Conservation (phyloP, 192 early-diverging fungal species). For the Geosiphon pyriformis region DNA sequence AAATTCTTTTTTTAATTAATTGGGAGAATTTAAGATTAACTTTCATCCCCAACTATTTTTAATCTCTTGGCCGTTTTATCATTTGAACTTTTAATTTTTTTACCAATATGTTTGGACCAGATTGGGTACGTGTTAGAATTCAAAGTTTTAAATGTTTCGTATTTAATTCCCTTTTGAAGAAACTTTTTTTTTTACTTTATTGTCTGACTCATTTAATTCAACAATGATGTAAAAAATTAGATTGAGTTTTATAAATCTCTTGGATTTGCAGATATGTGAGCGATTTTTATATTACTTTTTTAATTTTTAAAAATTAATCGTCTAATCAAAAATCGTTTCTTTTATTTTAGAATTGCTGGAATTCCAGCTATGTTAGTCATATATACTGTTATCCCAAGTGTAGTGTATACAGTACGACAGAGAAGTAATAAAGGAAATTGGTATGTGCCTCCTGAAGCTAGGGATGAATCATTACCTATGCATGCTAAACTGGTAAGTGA, state of each 20-base stretch:
- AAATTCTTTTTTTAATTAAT: no score
- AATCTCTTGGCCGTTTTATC: no score
- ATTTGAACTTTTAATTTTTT: no score
- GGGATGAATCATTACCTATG: conserved; percentile 15
- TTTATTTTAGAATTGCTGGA: conserved; percentile 8
- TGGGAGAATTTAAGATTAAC: no score
- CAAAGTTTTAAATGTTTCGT: no score
- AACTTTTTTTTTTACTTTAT: no score
- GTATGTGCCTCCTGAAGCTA: conserved; percentile 21
- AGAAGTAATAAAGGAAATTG: conserved; percentile 21
- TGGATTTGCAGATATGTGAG: conserved; percentile 13
- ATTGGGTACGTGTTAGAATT: no score
- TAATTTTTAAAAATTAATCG: neutral
- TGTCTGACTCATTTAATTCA: no score
- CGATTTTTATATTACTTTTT: neutral
- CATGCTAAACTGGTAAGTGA: conserved; percentile 21
- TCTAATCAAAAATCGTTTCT: neutral
- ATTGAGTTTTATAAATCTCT: conserved; percentile 6
- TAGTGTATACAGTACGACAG: conserved; percentile 9
- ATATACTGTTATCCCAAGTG: conserved; percentile 21
- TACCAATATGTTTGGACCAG: no score
- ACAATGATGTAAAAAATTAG: no score
- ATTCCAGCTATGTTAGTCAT: conserved; percentile 24
- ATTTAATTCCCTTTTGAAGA: no score
- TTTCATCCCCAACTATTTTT: no score